A percentile compares a stretch with the other conserved stretches of the same genome.
phyloP scores from a whole-genome alignment of 2,329 filamentous ascomycete species.

The Penicillium sclerotigenum region DNA sequence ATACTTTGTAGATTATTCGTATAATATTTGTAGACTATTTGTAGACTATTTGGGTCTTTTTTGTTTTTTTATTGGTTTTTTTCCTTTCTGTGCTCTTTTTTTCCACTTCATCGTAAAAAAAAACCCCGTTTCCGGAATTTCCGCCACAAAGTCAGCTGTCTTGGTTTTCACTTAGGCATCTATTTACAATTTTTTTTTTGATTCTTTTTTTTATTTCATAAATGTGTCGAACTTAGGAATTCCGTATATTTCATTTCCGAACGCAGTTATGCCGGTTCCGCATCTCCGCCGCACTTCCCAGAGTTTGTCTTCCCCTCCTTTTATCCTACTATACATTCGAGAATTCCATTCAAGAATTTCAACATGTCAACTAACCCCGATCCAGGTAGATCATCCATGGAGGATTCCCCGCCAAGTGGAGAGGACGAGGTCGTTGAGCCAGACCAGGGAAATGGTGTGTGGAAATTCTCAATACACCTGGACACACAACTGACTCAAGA shows the following conservation, averaged over 20 bases:
- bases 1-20: too few relatives aligned
- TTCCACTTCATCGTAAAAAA: neutral
- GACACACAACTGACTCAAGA: constrained; percentile 3
- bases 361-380: constrained; percentile 26
- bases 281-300: constrained; percentile 40
- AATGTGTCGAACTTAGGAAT: neutral
- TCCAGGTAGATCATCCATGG: constrained; percentile 55
- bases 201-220: neutral
- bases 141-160: constrained; percentile 1
- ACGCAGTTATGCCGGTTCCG: constrained; percentile 35
- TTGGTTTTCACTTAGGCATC: neutral
- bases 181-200: neutral
- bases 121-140: neutral
- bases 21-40: too few relatives aligned
- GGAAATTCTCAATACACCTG: neutral
- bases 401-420: constrained; percentile 51
- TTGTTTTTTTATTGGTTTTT: neutral
- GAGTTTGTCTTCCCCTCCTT: constrained; percentile 20
- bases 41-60: neutral
- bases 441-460: constrained; percentile 84
- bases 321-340: neutral
- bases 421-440: constrained; percentile 84
- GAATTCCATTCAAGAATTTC: neutral
- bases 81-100: neutral
- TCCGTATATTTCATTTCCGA: constrained; percentile 15